Conservation (phyloP, 176 grass and related monocot species). For the Avena sativa region DNA sequence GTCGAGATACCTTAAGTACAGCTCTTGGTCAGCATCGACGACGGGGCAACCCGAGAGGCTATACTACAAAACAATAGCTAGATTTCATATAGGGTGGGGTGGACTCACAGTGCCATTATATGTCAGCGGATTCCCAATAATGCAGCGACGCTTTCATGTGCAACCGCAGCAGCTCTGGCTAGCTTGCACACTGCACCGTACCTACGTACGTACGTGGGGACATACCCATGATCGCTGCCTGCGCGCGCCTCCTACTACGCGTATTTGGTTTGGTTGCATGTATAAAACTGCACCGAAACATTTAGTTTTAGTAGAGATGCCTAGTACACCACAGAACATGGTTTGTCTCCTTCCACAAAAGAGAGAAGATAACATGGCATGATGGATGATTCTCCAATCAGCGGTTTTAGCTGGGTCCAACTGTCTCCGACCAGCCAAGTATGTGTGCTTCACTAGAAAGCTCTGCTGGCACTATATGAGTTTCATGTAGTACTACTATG, state of each 20-base stretch:
- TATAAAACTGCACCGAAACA: background rate
- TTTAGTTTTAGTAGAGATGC: conserved; percentile 3
- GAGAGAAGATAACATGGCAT: background rate
- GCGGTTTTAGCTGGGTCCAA: conserved; percentile 26
- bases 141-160: conserved; percentile 36
- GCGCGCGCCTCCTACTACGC: background rate
- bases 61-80: background rate
- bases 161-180: background rate
- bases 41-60: background rate
- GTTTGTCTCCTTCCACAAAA: conserved; percentile 24
- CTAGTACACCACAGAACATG: conserved; percentile 21
- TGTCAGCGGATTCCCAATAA: conserved; percentile 44
- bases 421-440: background rate
- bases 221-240: background rate
- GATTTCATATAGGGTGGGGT: background rate
- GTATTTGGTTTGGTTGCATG: background rate
- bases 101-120: conserved; percentile 8
- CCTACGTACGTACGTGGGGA: background rate
- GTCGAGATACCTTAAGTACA: background rate
- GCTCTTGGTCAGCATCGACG: background rate
- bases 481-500: background rate
- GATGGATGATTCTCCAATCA: conserved; percentile 22
- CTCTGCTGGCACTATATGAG: background rate
- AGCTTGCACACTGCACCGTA: no score
- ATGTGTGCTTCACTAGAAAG: background rate